Evolutionary conservation across 192 early-diverging fungal species (phyloP), one percentile per base, ranked within the genome.

Genomic region (Linnemannia elongata): DNA sequence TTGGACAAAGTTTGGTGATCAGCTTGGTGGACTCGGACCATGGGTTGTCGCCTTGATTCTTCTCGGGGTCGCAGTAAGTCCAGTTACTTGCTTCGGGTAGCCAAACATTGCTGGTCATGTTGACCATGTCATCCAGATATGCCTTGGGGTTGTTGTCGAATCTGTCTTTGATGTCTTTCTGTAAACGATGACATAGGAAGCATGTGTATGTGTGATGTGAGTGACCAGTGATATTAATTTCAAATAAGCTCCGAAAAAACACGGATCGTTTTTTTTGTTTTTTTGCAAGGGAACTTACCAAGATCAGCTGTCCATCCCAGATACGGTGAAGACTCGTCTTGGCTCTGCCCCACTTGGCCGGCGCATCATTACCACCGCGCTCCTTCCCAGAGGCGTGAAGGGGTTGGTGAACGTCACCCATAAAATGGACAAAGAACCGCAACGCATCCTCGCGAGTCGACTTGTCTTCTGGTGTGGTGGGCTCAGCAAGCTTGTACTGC

Each of bases 391-490:
- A 87, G 70, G 75, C 57, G 69, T 91, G 90, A 57, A 91, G 71
- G 8, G 90, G 90, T 44, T 90, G 87, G 69, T 90, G 89, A 13
- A 91, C 68, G 82, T 91, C 90, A 15, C 90, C 90, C 78, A 91
- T 82, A 70, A 91, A 91, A 47, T 91, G 90, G 7, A 91, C 88
- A 71, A 91, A 83, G 77, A 91, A 90, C 55, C 80, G 78, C 44
- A 90, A 42, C 1, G 90, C 90, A 22, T 89, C 89, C 49, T 86
- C 90, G 6, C 85, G 75, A 5, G 36, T 42, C 4, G 75, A 66
- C 41, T 55, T 81, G 13, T 78, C 63, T 27, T 81, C 85, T 1
- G 80, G 79, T 30, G 80, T 78, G 30, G 66, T 69, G 33, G 79
- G 85, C 72, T 69, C 57, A 30, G 33, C 22, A 0, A 55, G 22